A percentile compares a stretch with the other conserved stretches of the same genome.
phyloP scores from a whole-genome alignment of 768 basidiomycete species.

The Omphalotus guepiniiformis region DNA sequence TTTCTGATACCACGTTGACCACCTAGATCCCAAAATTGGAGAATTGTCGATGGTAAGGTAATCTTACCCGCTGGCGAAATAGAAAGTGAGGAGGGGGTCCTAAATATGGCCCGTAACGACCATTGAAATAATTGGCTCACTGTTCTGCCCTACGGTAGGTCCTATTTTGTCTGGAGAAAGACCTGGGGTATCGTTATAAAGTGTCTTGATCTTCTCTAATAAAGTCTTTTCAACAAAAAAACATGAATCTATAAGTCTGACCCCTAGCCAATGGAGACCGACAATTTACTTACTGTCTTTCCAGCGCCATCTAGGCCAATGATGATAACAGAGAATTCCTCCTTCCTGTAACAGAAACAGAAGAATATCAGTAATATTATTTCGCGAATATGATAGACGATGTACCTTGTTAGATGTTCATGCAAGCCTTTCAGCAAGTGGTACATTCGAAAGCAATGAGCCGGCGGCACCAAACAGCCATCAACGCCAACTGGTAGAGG shows the following conservation, averaged over 20 bases:
- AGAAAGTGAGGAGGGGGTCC: background rate
- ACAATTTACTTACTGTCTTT: conserved; percentile 59
- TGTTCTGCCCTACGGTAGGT: conserved; percentile 97
- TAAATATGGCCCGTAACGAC: background rate
- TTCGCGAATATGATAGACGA: background rate
- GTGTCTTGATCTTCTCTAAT: conserved; percentile 90
- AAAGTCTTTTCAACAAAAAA: conserved; percentile 52
- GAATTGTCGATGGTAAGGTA: conserved; percentile 85
- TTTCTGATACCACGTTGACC: conserved; percentile 91
- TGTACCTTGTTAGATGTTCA: conserved; percentile 80
- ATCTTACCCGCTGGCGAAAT: conserved; percentile 77
- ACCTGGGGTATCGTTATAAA: conserved; percentile 83
- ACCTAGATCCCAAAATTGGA: conserved; percentile 97
- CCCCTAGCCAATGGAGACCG: background rate
- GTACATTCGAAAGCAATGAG: conserved; percentile 60
- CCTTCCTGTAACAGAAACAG: conserved; percentile 62
- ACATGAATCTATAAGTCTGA: conserved; percentile 8
- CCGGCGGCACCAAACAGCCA: too few relatives aligned
- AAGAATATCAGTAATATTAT: background rate
- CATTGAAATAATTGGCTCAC: conserved; percentile 39
- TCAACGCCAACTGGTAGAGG: too few relatives aligned
- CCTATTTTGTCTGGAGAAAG: conserved; percentile 91
- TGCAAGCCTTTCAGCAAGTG: conserved; percentile 91
- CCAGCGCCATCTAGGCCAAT: conserved; percentile 91
- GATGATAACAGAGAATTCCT: conserved; percentile 93